Evolutionary conservation across 768 basidiomycete species (phyloP).

Genomic region (Macrolepiota fuliginosa): DNA sequence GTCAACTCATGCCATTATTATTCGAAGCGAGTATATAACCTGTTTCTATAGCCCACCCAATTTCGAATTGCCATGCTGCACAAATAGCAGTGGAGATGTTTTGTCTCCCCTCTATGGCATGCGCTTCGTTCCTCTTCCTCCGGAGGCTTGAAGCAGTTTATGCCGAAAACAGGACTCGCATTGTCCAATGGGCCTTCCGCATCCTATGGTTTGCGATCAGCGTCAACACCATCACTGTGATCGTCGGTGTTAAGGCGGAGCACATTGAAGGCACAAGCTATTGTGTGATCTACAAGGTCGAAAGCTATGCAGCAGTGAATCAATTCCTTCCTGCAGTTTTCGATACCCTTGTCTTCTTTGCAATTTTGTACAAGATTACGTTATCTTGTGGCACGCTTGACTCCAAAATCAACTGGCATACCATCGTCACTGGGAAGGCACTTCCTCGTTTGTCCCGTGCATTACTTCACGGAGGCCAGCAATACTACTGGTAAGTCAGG

Average conservation of each 20-base stretch:
- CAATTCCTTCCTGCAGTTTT: slow-evolving; percentile 22
- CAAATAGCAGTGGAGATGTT: not conserved
- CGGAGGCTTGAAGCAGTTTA: no score
- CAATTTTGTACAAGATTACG: slow-evolving; percentile 20
- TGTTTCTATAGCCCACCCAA: not conserved
- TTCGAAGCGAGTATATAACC: not conserved
- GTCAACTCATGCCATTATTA: not conserved
- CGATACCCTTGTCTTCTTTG: slow-evolving; percentile 30
- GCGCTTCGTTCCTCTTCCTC: slow-evolving; percentile 27
- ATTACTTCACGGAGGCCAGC: slow-evolving; percentile 28
- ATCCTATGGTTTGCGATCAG: slow-evolving; percentile 29
- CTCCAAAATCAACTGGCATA: slow-evolving; percentile 9
- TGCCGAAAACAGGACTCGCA: no score
- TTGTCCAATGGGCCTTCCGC: no score
- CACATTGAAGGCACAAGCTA: slow-evolving; percentile 30
- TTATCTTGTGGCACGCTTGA: slow-evolving; percentile 14
- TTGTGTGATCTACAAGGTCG: slow-evolving; percentile 24
- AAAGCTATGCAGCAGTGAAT: slow-evolving; percentile 20
- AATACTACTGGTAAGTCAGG: slow-evolving; percentile 29
- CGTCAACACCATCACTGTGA: slow-evolving; percentile 22
- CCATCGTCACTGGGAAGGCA: slow-evolving; percentile 18
- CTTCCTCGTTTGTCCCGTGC: slow-evolving; percentile 23
- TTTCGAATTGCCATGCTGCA: not conserved
- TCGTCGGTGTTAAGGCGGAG: slow-evolving; percentile 18
- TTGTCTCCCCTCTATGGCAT: not conserved